phyloP scores from a whole-genome alignment of 139 green algal species.

The Edaphochlamys debaryana region DNA sequence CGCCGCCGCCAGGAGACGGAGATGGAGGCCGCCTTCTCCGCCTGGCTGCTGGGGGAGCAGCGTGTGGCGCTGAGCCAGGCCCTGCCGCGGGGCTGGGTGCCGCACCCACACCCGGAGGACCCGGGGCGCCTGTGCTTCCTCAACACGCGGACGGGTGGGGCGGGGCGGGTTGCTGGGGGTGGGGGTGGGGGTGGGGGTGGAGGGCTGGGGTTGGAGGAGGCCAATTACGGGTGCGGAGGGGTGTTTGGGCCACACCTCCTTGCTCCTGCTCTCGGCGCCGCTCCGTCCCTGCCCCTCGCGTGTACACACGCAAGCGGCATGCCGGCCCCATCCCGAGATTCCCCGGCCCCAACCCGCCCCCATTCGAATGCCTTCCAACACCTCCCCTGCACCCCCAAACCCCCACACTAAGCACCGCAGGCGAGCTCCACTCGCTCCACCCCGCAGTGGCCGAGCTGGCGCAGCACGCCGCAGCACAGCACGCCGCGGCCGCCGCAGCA shows the following conservation, averaged over 20 bases:
- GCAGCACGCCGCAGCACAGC: slow-evolving; percentile 12
- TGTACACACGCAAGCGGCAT: no score
- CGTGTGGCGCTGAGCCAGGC: slow-evolving; percentile 38
- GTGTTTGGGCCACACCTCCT: no score
- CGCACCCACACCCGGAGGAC: slow-evolving; percentile 33
- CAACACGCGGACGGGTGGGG: slow-evolving; percentile 38
- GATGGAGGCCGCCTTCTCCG: slow-evolving; percentile 5
- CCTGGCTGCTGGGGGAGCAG: slow-evolving; percentile 40
- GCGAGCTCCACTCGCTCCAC: slow-evolving; percentile 39
- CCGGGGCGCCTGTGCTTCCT: slow-evolving; percentile 30
- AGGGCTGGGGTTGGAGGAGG: not conserved
- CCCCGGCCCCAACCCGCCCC: no score
- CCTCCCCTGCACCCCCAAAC: no score
- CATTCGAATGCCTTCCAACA: no score
- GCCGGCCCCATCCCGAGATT: no score
- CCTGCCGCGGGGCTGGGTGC: slow-evolving; percentile 44
- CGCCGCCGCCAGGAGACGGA: slow-evolving; percentile 11
- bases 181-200: not conserved
- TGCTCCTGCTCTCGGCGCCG: no score
- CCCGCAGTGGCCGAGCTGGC: slow-evolving; percentile 27
- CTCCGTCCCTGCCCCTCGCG: not conserved
- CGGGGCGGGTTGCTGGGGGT: not conserved
- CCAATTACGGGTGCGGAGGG: no score
- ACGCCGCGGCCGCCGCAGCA: not conserved
- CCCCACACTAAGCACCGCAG: not conserved